Evolutionary conservation across 2,329 filamentous ascomycete species (phyloP).

Genomic region (Diaporthe batatas): DNA sequence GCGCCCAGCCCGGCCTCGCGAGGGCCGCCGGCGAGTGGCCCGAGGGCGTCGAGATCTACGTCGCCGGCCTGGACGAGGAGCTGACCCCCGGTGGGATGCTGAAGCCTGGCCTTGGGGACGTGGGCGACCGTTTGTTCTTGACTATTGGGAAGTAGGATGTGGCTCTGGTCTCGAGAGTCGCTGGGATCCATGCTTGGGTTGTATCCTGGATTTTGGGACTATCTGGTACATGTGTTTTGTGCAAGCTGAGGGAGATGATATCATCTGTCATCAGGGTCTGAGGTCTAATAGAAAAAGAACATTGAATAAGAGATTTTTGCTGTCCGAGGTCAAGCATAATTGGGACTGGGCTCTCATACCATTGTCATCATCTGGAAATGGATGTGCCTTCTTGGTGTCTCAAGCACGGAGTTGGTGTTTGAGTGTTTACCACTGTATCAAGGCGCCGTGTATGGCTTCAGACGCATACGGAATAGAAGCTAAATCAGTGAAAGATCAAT

Average conservation of each 20-base stretch:
- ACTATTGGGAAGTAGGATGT: constrained; percentile 81
- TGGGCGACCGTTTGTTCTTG: constrained; percentile 90
- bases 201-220: not conserved
- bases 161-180: no score
- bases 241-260: not conserved
- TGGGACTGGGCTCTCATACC: not conserved
- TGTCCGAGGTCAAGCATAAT: not conserved
- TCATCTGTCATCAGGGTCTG: not conserved
- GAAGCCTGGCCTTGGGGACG: constrained; percentile 88
- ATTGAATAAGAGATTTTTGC: not conserved
- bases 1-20: constrained; percentile 76
- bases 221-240: not conserved
- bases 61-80: constrained; percentile 82
- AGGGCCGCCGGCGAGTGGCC: constrained; percentile 83
- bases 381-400: no score
- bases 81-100: constrained; percentile 89
- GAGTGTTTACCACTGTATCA: no score
- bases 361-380: not conserved
- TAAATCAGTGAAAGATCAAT: no score
- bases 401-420: no score
- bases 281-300: not conserved
- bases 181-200: not conserved
- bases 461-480: no score
- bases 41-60: constrained; percentile 82
- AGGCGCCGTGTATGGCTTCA: no score